Evolutionary conservation across 139 green algal genomes (phyloP).

Genomic region (Chloropicon primus): DNA sequence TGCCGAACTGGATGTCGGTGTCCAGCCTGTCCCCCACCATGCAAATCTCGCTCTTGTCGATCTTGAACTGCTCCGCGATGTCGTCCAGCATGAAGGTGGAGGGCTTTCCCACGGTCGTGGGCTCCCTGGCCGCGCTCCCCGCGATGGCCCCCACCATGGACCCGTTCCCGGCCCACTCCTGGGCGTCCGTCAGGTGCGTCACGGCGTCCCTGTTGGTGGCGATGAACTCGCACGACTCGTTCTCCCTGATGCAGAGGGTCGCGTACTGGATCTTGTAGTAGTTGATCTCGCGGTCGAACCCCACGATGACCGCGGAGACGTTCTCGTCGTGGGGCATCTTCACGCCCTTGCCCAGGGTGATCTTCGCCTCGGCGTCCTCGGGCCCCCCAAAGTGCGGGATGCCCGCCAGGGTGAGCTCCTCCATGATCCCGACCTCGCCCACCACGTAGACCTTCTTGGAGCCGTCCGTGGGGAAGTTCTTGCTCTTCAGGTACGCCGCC

Average conservation of each 20-base stretch:
- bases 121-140: constrained; percentile 79
- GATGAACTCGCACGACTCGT: constrained; percentile 95
- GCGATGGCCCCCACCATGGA: constrained; percentile 84
- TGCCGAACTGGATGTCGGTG: constrained; percentile 97
- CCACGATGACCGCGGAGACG: constrained; percentile 90
- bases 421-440: constrained; percentile 76
- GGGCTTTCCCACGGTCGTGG: constrained; percentile 88
- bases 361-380: constrained; percentile 64
- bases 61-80: constrained; percentile 56
- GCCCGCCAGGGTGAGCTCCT: constrained; percentile 91
- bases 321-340: constrained; percentile 80
- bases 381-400: constrained; percentile 86
- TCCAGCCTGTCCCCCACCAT: constrained; percentile 98
- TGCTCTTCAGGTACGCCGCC: constrained; percentile 88
- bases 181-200: constrained; percentile 94
- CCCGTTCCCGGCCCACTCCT: constrained; percentile 93
- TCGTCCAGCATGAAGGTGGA: constrained; percentile 89
- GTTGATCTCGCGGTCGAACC: constrained; percentile 97
- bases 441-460: constrained; percentile 73
- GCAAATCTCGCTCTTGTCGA: constrained; percentile 74
- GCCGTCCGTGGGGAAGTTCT: constrained; percentile 67
- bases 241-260: constrained; percentile 95
- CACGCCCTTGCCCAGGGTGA: constrained; percentile 67
- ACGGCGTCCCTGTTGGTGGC: constrained; percentile 95
- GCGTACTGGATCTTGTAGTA: constrained; percentile 99